Base-by-base conservation (phyloP, 176 grass and related monocot species). In the Miscanthus lutarioriparius region DNA sequence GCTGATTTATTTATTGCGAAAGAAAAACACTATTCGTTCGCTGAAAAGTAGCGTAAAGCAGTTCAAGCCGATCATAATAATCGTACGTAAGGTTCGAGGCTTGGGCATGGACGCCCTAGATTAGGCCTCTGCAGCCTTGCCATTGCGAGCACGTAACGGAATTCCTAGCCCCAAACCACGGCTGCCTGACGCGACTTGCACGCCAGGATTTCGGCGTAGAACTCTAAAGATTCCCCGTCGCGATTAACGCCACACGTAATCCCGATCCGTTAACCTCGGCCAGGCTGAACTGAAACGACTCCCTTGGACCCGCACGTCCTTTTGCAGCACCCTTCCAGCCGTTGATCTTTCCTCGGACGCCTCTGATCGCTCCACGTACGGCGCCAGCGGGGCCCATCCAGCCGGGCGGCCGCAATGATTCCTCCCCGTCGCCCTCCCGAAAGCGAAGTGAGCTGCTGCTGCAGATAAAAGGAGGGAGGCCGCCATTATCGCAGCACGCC, bases 401-500 rank as follows among this genome's bases (percentile, higher is more conserved):
- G 26, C 44, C 72, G 32, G 2, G 72, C 44, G 72, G 26, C 43
- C 33, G 66, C 79, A 81, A 81, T 70, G 47, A 81, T 81, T 70
- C 32, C 47, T n/a, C 15, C 20, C 2, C n/a, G 0, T 0, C 23
- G 9, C 3, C 14, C 6, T 9, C 27, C 27, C 78, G 79, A 81
- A 81, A 81, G 79, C 66, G 47, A 81, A 33, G 66, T 17, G 65
- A 56, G 32, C 47, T 51, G 47, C 47, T 51, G 47, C 65, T 54
- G 32, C 79, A 70, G 79, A 81, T 70, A 81, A 81, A 81, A 81
- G 79, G 79, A 75, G n/a, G 28, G 16, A n/a, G n/a, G 58, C 43
- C 77, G 38, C 65, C 65, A 56, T 81, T 81, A 70, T 81, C 79
- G 79, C 79, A 23, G 64, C 41, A 67, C 78, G 78, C 64, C 64